Conservation (phyloP, 441 rosid genomes). For the Adansonia grandidieri region DNA sequence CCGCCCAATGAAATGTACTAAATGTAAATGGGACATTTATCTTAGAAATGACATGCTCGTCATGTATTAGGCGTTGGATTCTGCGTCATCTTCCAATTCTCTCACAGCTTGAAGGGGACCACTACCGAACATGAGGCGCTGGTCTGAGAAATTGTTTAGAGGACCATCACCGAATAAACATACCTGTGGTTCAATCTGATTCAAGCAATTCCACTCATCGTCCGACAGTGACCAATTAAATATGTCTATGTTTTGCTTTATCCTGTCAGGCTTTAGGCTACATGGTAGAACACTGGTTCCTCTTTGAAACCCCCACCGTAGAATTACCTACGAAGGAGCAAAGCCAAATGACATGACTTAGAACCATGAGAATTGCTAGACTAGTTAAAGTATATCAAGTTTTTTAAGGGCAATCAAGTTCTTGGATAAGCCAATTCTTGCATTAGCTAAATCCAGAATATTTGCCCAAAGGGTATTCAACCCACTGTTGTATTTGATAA, state of each 20-base stretch:
- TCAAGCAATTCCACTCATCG: constrained; percentile 50
- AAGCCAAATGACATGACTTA: constrained; percentile 4
- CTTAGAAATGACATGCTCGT: neutral
- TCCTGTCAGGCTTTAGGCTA: constrained; percentile 59
- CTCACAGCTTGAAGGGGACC: constrained; percentile 62
- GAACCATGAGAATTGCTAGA: neutral
- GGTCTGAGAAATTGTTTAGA: constrained; percentile 41
- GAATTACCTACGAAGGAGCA: constrained; percentile 44
- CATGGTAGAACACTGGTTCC: constrained; percentile 70
- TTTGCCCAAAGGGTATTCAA: neutral
- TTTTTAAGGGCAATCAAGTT: neutral
- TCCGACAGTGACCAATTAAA: constrained; percentile 55
- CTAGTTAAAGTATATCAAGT: neutral
- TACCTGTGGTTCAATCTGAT: constrained; percentile 59
- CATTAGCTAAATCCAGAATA: neutral
- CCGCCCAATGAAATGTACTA: neutral
- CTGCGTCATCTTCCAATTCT: constrained; percentile 60
- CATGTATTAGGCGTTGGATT: constrained; percentile 40
- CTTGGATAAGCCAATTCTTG: neutral
- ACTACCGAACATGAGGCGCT: constrained; percentile 45
- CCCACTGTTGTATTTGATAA: neutral
- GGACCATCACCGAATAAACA: constrained; percentile 57
- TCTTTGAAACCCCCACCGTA: constrained; percentile 68
- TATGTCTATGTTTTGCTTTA: constrained; percentile 54
- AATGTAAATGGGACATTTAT: constrained; percentile 2